Evolutionary conservation across 306 rosid species (phyloP).

Genomic region (Prunus campanulata): DNA sequence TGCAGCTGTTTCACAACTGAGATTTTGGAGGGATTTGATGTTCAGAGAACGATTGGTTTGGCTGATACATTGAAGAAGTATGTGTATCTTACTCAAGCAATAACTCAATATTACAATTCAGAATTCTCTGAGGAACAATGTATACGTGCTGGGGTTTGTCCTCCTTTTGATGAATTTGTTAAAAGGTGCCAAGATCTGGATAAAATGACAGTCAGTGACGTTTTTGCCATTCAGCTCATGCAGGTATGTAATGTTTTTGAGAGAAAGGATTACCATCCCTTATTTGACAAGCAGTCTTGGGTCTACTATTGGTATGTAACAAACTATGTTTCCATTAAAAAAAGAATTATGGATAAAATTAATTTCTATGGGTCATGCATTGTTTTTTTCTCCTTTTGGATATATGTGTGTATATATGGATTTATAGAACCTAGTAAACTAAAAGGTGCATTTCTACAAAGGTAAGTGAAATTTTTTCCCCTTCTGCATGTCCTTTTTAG

Average conservation of each 20-base stretch:
- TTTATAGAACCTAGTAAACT: neutral
- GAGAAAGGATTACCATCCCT: neutral
- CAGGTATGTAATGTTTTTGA: conserved; percentile 51
- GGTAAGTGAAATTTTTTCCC: neutral
- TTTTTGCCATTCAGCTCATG: conserved; percentile 93
- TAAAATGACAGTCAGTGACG: conserved; percentile 83
- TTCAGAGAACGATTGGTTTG: conserved; percentile 84
- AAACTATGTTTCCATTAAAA: neutral
- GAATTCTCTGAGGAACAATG: conserved; percentile 39
- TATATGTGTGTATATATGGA: neutral
- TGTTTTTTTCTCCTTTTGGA: neutral
- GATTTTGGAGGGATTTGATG: conserved; percentile 92
- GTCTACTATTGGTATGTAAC: neutral
- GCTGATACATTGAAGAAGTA: conserved; percentile 87
- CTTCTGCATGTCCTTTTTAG: neutral
- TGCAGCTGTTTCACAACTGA: conserved; percentile 94
- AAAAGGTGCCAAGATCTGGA: conserved; percentile 74
- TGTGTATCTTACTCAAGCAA: conserved; percentile 81
- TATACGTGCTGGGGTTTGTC: conserved; percentile 44
- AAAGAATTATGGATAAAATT: neutral
- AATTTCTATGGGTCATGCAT: neutral
- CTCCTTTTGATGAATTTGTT: conserved; percentile 61
- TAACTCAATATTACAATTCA: conserved; percentile 64
- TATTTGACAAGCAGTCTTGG: conserved; percentile 7
- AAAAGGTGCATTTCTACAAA: neutral